Evolutionary conservation across 1,139 yeast species (phyloP).

Genomic region (Pichia sp.): DNA sequence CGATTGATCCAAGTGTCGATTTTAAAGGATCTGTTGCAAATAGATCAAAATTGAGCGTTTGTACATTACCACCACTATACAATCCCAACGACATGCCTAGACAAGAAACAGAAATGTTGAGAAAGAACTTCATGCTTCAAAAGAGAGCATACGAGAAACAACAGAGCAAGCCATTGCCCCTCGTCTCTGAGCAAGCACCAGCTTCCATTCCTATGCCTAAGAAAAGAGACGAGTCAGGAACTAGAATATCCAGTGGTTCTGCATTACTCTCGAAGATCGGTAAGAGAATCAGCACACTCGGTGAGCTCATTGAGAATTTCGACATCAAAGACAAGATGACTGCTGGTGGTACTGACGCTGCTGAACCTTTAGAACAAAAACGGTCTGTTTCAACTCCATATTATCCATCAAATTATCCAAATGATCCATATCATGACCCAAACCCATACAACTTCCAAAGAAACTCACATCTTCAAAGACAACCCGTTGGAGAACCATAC

Average conservation of each 20-base stretch:
- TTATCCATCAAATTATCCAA: neutral
- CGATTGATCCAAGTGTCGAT: constrained; percentile 10
- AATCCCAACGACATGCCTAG: neutral
- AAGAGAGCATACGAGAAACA: neutral
- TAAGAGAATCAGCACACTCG: constrained; percentile 13
- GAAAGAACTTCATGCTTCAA: neutral
- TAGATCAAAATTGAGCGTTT: constrained; percentile 8
- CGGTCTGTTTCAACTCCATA: neutral
- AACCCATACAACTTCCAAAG: no score
- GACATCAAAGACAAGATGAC: neutral
- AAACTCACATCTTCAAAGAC: no score
- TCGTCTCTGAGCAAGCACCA: neutral
- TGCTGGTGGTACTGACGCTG: neutral
- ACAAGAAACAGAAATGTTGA: neutral
- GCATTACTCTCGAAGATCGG: constrained; percentile 2
- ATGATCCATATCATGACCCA: neutral
- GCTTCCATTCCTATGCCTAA: neutral
- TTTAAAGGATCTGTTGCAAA: constrained; percentile 13
- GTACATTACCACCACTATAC: constrained; percentile 12
- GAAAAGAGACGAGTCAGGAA: neutral
- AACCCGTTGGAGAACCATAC: no score
- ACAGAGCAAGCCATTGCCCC: neutral
- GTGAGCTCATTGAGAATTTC: neutral
- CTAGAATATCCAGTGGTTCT: neutral
- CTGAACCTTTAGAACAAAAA: neutral